Percentiles rank a stretch among this genome's conserved stretches.
Conservation (phyloP, 768 basidiomycete genomes). For the Mycena metata region DNA sequence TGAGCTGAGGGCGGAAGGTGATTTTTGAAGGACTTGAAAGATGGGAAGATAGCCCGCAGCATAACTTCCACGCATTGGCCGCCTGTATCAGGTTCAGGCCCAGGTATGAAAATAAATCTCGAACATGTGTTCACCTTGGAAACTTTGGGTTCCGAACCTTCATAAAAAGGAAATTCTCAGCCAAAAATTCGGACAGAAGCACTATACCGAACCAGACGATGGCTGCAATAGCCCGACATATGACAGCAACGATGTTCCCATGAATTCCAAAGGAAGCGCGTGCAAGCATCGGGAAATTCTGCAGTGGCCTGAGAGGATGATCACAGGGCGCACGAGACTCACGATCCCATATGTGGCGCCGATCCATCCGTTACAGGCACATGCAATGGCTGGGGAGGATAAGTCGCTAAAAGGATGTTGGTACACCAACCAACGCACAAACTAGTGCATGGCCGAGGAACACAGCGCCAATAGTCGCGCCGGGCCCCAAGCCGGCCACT, state of each 20-base stretch:
- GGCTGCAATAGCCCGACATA: constrained; percentile 38
- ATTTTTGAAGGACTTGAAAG: constrained; percentile 58
- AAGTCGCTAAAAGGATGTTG: background rate
- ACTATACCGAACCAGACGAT: constrained; percentile 34
- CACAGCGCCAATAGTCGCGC: background rate
- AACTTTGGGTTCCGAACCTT: constrained; percentile 39
- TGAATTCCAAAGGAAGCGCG: constrained; percentile 36
- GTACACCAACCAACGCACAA: constrained; percentile 17
- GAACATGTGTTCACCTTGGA: constrained; percentile 30
- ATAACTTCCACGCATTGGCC: constrained; percentile 41
- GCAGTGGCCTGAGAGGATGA: background rate
- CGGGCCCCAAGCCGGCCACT: constrained; percentile 23
- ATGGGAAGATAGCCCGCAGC: constrained; percentile 39
- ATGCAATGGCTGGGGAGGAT: constrained; percentile 33
- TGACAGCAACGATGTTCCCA: constrained; percentile 37
- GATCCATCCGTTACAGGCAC: constrained; percentile 37
- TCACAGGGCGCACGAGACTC: constrained; percentile 10
- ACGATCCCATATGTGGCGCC: constrained; percentile 39
- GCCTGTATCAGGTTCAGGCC: constrained; percentile 21
- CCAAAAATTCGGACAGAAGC: too few species aligned
- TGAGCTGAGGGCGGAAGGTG: constrained; percentile 57
- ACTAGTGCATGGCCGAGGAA: constrained; percentile 39
- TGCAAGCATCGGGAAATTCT: constrained; percentile 40
- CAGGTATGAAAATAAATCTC: background rate
- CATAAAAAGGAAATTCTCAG: too few species aligned